phyloP scores from a whole-genome alignment of 805 yeast species.

The Myxozyma mucilagina region DNA sequence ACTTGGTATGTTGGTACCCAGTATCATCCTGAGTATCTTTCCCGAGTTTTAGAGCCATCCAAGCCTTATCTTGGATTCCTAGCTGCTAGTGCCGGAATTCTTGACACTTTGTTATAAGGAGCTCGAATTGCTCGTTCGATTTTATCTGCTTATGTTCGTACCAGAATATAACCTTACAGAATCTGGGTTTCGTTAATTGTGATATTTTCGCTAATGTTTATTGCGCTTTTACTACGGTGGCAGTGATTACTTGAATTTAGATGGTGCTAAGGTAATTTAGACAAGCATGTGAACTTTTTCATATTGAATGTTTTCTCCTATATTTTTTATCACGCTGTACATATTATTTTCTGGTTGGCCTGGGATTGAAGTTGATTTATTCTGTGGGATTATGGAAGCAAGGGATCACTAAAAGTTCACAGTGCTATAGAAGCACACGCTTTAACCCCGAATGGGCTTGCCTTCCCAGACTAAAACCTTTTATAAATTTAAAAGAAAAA shows the following conservation, averaged over 20 bases:
- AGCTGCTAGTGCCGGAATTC: conserved; percentile 86
- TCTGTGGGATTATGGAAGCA: neutral
- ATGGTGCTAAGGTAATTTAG: neutral
- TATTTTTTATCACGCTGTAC: neutral
- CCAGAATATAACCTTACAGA: neutral
- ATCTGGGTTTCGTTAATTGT: neutral
- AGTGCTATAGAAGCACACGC: neutral
- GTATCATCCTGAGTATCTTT: conserved; percentile 96
- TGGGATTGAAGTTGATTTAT: neutral
- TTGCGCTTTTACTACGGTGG: too few relatives aligned
- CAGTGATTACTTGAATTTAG: too few relatives aligned
- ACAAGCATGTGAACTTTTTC: neutral
- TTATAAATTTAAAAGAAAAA: neutral
- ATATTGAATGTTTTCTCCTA: neutral
- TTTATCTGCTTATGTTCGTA: neutral
- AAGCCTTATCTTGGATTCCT: conserved; percentile 94
- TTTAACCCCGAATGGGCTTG: neutral
- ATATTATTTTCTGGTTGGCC: neutral
- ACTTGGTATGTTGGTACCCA: conserved; percentile 94
- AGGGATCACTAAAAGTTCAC: neutral
- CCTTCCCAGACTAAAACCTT: neutral
- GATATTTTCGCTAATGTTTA: too few relatives aligned
- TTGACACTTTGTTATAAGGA: conserved; percentile 59
- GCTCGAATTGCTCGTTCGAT: neutral
- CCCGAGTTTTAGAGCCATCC: conserved; percentile 95